These are phyloP conservation scores for Leccinum uliginosum DNA, from an alignment of 768 basidiomycete genomes.

Conservation along the genomic window DNA sequence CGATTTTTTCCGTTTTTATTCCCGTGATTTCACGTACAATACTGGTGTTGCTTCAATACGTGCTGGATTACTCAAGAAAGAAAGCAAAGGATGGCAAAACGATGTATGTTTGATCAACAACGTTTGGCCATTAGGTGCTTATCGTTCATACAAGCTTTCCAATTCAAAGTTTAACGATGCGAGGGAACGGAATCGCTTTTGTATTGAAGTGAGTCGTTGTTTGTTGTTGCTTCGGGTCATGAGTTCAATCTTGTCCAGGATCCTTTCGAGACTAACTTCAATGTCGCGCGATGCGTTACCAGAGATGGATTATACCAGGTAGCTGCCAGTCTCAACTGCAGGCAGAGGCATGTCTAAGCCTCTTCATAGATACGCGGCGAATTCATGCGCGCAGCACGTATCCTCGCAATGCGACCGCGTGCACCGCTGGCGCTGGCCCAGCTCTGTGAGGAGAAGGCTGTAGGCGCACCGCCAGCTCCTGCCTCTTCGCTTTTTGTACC, in stretches of 20 bases:
- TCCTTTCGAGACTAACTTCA: conserved; percentile 95
- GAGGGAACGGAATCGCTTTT: conserved; percentile 89
- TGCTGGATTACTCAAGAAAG: conserved; percentile 84
- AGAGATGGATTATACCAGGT: conserved; percentile 95
- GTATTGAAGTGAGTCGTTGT: conserved; percentile 72
- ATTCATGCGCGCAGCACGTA: conserved; percentile 93
- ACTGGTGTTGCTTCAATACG: conserved; percentile 89
- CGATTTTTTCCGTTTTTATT: conserved; percentile 97
- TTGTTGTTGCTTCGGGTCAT: neutral
- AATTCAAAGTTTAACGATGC: conserved; percentile 58
- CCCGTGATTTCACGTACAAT: conserved; percentile 89
- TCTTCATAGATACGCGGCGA: conserved; percentile 84
- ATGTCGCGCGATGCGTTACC: conserved; percentile 95
- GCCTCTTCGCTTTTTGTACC: conserved; percentile 40
- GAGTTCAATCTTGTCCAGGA: conserved; percentile 49
- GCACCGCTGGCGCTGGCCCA: conserved; percentile 80
- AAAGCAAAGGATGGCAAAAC: conserved; percentile 91
- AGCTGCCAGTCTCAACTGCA: conserved; percentile 1
- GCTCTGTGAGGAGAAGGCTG: conserved; percentile 86
- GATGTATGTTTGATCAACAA: conserved; percentile 54
- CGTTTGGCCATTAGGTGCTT: neutral
- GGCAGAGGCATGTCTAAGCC: neutral
- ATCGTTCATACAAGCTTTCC: conserved; percentile 38
- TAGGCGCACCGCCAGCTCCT: conserved; percentile 37
- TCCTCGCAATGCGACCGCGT: conserved; percentile 74